Percentiles rank a stretch among this genome's conserved stretches.
Conservation (phyloP, 2,329 filamentous ascomycete genomes). For the Periconia macrospinosa region DNA sequence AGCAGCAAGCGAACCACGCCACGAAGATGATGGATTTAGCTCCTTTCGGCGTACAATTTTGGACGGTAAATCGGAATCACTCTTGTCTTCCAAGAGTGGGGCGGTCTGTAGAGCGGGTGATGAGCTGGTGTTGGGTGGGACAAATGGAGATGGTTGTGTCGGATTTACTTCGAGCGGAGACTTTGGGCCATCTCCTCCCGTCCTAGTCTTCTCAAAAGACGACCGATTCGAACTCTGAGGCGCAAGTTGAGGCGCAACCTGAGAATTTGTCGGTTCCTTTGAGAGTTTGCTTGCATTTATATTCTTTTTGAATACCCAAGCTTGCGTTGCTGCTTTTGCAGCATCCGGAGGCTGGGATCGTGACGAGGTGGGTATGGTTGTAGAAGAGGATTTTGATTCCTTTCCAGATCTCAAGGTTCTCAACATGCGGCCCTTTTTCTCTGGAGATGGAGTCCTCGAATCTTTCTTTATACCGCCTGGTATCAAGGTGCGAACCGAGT, state of each 20-base stretch:
- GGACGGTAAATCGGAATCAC: constrained; percentile 12
- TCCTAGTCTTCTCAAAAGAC: constrained; percentile 29
- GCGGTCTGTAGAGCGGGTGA: constrained; percentile 16
- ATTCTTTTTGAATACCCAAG: constrained; percentile 53
- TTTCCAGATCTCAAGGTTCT: constrained; percentile 55
- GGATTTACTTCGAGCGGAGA: constrained; percentile 10
- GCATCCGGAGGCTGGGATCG: constrained; percentile 56
- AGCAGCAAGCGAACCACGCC: constrained; percentile 10
- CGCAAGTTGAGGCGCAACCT: neutral
- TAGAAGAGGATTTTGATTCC: constrained; percentile 50
- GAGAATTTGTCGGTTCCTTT: neutral
- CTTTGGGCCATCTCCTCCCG: constrained; percentile 7
- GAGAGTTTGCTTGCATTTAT: constrained; percentile 18
- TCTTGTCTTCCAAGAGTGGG: constrained; percentile 14
- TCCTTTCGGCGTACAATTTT: constrained; percentile 21
- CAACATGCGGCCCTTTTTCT: constrained; percentile 62
- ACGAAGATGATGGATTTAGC: constrained; percentile 4
- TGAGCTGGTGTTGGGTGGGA: constrained; percentile 23
- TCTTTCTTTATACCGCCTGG: constrained; percentile 44
- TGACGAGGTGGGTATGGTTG: constrained; percentile 49
- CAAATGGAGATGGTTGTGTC: constrained; percentile 24
- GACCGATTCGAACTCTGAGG: constrained; percentile 23
- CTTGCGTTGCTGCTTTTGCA: constrained; percentile 64
- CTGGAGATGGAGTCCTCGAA: constrained; percentile 63
- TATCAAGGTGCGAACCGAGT: constrained; percentile 26